Evolutionary conservation across 495 filamentous ascomycete species (phyloP), one percentile per base, ranked within the genome.

Genomic region (Aspergillus conjunctus): DNA sequence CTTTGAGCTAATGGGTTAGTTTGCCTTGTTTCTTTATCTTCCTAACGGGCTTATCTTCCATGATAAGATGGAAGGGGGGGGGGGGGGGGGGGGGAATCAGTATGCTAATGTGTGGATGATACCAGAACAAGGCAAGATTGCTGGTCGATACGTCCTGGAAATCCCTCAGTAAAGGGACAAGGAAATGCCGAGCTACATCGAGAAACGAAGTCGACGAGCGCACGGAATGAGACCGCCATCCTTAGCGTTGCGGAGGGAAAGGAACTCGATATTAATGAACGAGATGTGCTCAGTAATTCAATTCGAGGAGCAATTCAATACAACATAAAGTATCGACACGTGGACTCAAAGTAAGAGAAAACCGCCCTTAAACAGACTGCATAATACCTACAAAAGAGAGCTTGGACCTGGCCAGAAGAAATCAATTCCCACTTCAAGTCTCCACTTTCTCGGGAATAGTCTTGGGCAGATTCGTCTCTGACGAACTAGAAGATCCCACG

Each of bases 81-180:
- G 26, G 26, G 5, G 2, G 2, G 26, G 26, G 26, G 2, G 26
- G 26, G 5, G 2, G 12, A 9, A 18, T 41, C 8, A 21, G 18
- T 21, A 53, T 55, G 10, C 59, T 59, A 43, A 60, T 21, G 17
- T 3, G 14, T 22, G 43, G 39, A 22, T 45, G 22, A 53, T 44
- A 61, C 1, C 62, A 81, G 75, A 86, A 59, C 80, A 86, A 71
- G 85, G 84, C 59, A 87, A 90, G 78, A 93, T 98, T 73, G 89
- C 88, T 1, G 93, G 93, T 14, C 82, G 93, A 51, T 95, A 95
- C 68, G 92, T 98, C 20, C 82, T 97, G 17, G 89, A 98, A 58
- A 80, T 84, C 0, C 81, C 79, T 2, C 78, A 86, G 67, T 86
- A 71, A 61, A 26, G 26, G 26, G 26, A 26, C 26, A 26, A 26